These are phyloP conservation scores for Torrubiellomyces zombiae DNA, from an alignment of 2,329 filamentous ascomycete species.

Conservation along the genomic window DNA sequence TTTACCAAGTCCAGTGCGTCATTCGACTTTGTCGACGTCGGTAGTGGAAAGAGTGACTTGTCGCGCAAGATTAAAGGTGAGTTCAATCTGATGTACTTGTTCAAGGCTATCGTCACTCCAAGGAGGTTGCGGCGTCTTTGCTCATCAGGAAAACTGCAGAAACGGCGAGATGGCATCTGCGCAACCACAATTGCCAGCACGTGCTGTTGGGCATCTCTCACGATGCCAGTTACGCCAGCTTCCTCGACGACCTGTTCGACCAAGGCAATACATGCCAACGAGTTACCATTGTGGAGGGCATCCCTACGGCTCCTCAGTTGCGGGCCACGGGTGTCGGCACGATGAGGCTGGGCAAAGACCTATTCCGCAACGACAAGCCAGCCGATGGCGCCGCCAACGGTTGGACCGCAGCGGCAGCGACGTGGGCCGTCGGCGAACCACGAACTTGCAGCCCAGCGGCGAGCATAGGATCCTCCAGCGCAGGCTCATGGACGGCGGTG, in stretches of 20 bases:
- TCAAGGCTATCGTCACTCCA: no score
- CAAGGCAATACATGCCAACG: conserved; percentile 25
- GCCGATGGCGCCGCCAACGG: conserved; percentile 20
- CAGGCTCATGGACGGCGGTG: no score
- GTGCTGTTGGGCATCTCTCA: conserved; percentile 45
- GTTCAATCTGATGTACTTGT: no score
- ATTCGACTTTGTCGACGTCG: conserved; percentile 49
- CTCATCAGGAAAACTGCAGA: no score
- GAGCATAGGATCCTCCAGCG: conserved; percentile 5
- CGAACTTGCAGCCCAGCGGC: conserved; percentile 6
- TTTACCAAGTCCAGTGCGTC: conserved; percentile 42
- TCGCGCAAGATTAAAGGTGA: conserved; percentile 45
- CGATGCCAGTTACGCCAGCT: conserved; percentile 42
- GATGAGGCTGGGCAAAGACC: conserved; percentile 24
- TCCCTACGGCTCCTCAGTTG: conserved; percentile 32
- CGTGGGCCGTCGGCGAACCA: conserved; percentile 1
- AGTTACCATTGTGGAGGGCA: conserved; percentile 37
- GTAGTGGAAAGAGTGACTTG: conserved; percentile 38
- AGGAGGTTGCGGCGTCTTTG: no score
- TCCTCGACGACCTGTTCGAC: conserved; percentile 36
- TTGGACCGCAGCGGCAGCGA: no score
- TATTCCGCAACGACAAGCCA: conserved; percentile 40
- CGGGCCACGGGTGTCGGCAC: conserved; percentile 27
- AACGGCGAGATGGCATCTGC: conserved; percentile 36
- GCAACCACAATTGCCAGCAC: conserved; percentile 44